Base-by-base conservation (phyloP, 164 flowering plant genomes). In the Liquidambar formosana region DNA sequence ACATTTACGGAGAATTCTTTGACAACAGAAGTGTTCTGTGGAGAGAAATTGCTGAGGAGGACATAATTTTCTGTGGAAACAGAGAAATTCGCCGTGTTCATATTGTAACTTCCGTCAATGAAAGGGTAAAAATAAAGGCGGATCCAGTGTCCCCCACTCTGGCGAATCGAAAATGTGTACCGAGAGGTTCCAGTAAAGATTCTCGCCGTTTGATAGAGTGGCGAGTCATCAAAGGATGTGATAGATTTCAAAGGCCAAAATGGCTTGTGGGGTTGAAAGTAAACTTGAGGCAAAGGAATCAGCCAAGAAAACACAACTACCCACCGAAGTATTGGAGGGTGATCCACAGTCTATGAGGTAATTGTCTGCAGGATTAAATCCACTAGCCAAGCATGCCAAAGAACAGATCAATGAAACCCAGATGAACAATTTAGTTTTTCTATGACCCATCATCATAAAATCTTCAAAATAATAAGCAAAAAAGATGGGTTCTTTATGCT, bases 281-380 rank as follows among this genome's bases (percentile, higher is more conserved):
- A 56, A 71, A 4, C 66, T 76, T 4, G 92, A 78, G 48, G 73
- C 61, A 0, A 76, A 80, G 8, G 59, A 48, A 81, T 89, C 97
- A 26, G 88, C 69, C n/a, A 79, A 60, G 41, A 78, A 91, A 58
- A 83, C 83, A 4, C 84, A 78, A 71, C 45, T 69, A 21, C 79
- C 83, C 4, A 86, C 77, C 0, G 81, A 72, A 3, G 86, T 70
- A 74, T 84, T 75, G 25, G 67, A 54, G 48, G 76, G 16, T 15
- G 95, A 86, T 59, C 97, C 97, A 76, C 95, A 92, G 48, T 87
- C 79, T 49, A 92, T 77, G 23, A 84, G 84, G 69, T 85, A 84
- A 68, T 72, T 79, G 33, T 88, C 94, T 9, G 64, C 71, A 15
- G 96, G 95, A 75, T 4, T 67, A 74, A 78, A 88, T 45, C 81